Evolutionary conservation across 2,329 filamentous ascomycete genomes (phyloP), one percentile per base, ranked within the genome.

Genomic region (Aspergillus versicolor): DNA sequence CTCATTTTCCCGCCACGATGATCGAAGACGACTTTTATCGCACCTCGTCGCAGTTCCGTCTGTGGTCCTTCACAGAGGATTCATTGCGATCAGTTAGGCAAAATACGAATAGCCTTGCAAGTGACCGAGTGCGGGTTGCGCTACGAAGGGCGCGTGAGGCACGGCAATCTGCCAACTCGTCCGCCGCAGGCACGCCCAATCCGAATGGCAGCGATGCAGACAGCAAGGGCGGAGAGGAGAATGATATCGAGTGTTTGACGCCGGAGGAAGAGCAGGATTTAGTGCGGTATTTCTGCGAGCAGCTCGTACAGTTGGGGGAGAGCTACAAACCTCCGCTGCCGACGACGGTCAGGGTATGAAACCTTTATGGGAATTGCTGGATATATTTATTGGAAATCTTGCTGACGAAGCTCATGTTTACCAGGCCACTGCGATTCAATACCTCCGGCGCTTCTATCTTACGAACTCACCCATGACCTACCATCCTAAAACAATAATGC

Each of bases 401-500:
- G 32, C 21, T 50, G 21, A 50, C 6, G 19, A 22, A 37, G n/a
- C 8, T 38, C 22, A 22, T 48, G 13, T 13, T 43, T 34, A 4
- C 30, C 51, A 86, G 82, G 87, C 89, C 24, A 96, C 92, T 6
- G 91, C 91, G 3, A 89, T 93, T 60, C 87, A 95, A 69, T 97
- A 95, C 72, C 83, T 99, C 59, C 89, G 91, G 55, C 89, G 94
- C 57, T 97, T 99, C 82, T 99, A 97, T 78, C 84, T 96, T 38
- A 93, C 90, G 69, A 96, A 97, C 76, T 95, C 90, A 41, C 86
- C 92, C 68, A 96, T 97, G 90, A 96, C 92, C 30, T 97, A 99
- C 72, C 90, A 93, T 61, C 93, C 92, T 0, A 89, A 90, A 61
- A 88, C 91, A 61, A 89, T 97, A 64, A 87, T 96, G 71, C 91